phyloP scores from a whole-genome alignment of 164 flowering plant species.

The Tinospora cordifolia region DNA sequence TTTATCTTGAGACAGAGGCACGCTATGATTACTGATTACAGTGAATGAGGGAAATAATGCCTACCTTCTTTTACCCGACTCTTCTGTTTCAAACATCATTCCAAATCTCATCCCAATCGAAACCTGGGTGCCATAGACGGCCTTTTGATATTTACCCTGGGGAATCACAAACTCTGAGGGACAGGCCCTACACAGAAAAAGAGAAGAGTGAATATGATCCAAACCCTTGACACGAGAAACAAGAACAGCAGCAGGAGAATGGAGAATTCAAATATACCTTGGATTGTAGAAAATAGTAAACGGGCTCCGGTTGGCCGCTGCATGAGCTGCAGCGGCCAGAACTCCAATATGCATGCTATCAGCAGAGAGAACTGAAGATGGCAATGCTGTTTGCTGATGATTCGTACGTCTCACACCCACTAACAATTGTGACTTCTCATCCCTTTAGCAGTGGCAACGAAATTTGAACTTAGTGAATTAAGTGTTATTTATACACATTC shows the following conservation, averaged over 20 bases:
- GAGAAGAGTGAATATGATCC: slow-evolving; percentile 1
- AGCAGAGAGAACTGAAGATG: slow-evolving; percentile 93
- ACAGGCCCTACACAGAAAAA: slow-evolving; percentile 58
- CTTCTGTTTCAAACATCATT: slow-evolving; percentile 99
- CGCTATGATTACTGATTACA: not conserved
- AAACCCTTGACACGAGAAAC: slow-evolving; percentile 4
- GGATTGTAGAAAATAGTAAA: slow-evolving; percentile 95
- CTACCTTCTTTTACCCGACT: slow-evolving; percentile 97
- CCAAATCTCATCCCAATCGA: slow-evolving; percentile 97
- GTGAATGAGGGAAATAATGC: slow-evolving; percentile 32
- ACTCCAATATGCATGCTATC: slow-evolving; percentile 99
- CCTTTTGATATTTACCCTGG: slow-evolving; percentile 56
- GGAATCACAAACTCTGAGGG: slow-evolving; percentile 92
- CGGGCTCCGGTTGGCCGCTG: slow-evolving; percentile 79
- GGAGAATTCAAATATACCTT: slow-evolving; percentile 32
- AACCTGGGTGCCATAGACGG: slow-evolving; percentile 64
- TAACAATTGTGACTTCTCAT: slow-evolving; percentile 80
- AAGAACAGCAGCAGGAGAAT: not conserved
- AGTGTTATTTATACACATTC: not conserved
- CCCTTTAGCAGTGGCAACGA: slow-evolving; percentile 37
- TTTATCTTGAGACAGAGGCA: not conserved
- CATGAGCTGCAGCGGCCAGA: slow-evolving; percentile 99
- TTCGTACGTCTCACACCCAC: slow-evolving; percentile 89
- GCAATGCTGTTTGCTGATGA: slow-evolving; percentile 77
- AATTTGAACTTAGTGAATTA: not conserved